Evolutionary conservation across 495 filamentous ascomycete species (phyloP), one percentile per base, ranked within the genome.

Genomic region (Articulospora tetracladia): DNA sequence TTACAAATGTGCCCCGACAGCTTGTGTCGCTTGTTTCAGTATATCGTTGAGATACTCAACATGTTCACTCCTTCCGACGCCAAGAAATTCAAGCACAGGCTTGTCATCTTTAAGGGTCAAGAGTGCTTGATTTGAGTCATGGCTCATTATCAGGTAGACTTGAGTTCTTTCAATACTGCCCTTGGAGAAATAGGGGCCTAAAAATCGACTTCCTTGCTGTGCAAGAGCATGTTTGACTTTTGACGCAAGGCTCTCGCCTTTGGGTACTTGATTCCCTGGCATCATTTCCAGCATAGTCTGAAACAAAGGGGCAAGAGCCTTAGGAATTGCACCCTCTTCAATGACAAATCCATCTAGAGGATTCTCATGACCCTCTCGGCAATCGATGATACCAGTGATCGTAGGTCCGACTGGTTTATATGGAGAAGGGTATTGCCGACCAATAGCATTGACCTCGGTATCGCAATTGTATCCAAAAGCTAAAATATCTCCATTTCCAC

Each of bases 141-240:
- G 86, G 7, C 79, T 84, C 86, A 90, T 89, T 58, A 88, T 79
- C n/a, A 89, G 73, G 70, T 87, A 89, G 7, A 83, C 76, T 63
- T 87, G 81, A 0, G 84, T 90, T 55, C 71, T 79, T 62, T 81
- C 80, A 1, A 85, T 66, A 25, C 79, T 78, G 15, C 85, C 81
- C 32, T 77, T 75, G 20, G 68, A 66, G 56, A 71, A 77, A 59
- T 85, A 87, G 0, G 84, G 80, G 0, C 85, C 85, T 1, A 84
- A 60, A 28, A 87, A 70, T 11, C 75, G 58, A 61, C 79, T 82
- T 39, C 78, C 80, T 3, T 76, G 69, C 8, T 76, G 73, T 17
- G 80, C 74, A 19, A 84, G 64, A 7, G 74, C 70, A 13, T 75
- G 76, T 53, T 76, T 75, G 12, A 77, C 61, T 41, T 69, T 75